phyloP scores from a whole-genome alignment of 1,139 yeast genomes.

The Lodderomyces jiufengensis region DNA sequence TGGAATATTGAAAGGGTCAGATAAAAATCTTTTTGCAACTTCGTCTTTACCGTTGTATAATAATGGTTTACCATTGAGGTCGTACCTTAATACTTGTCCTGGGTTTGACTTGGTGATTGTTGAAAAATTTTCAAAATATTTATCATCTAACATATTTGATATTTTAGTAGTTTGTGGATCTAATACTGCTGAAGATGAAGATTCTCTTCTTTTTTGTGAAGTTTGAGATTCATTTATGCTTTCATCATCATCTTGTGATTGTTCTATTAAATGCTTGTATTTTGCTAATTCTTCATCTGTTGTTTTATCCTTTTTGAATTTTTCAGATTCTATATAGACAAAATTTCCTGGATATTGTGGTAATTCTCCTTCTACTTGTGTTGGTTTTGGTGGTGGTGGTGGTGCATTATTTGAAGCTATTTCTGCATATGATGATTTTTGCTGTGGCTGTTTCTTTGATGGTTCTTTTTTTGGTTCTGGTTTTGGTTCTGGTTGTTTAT shows the following conservation, averaged over 20 bases:
- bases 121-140: slow-evolving; percentile 73
- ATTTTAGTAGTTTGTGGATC: slow-evolving; percentile 41
- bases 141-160: slow-evolving; percentile 63
- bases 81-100: slow-evolving; percentile 80
- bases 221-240: slow-evolving; percentile 1
- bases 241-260: slow-evolving; percentile 16
- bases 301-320: slow-evolving; percentile 35
- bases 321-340: slow-evolving; percentile 67
- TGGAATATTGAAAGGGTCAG: slow-evolving; percentile 35
- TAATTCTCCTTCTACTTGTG: slow-evolving; percentile 19
- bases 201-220: slow-evolving; percentile 4
- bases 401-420: slow-evolving; percentile 19
- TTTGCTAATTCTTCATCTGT: slow-evolving; percentile 43
- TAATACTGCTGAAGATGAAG: slow-evolving; percentile 20
- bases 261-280: slow-evolving; percentile 42
- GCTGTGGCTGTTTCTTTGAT: slow-evolving; percentile 3
- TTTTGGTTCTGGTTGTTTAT: slow-evolving; percentile 8
- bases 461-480: slow-evolving; percentile 8
- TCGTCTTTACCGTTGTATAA: slow-evolving; percentile 64
- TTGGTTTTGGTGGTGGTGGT: slow-evolving; percentile 7
- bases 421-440: slow-evolving; percentile 22
- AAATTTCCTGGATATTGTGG: slow-evolving; percentile 63
- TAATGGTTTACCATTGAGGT: slow-evolving; percentile 69
- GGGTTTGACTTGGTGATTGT: slow-evolving; percentile 77
- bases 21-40: slow-evolving; percentile 41